phyloP scores from a whole-genome alignment of 371 early-diverging fungal genomes.

The Mortierella sp. region DNA sequence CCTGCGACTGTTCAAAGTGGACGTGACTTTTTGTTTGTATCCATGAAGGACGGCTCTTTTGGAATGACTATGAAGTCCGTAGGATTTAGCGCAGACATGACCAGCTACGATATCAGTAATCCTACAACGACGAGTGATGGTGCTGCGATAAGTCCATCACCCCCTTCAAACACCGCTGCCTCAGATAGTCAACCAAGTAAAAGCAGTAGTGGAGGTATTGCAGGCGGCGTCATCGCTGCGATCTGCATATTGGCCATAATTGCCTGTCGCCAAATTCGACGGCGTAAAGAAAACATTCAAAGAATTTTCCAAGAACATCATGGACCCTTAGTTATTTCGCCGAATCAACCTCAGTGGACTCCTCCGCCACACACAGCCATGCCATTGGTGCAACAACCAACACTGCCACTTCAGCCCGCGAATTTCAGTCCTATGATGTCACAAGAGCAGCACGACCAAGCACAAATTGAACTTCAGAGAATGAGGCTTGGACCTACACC shows the following conservation, averaged over 20 bases:
- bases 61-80: background rate
- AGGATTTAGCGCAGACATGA: slow-evolving; percentile 4
- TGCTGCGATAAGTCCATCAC: background rate
- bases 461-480: slow-evolving; percentile 29
- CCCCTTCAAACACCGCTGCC: background rate
- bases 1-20: background rate
- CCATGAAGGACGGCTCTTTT: background rate
- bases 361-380: background rate
- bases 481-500: slow-evolving; percentile 15
- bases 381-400: background rate
- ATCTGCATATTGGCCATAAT: background rate
- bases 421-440: background rate
- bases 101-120: slow-evolving; percentile 1
- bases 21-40: slow-evolving; percentile 1
- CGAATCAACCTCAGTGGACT: background rate
- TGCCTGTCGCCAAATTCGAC: slow-evolving; percentile 7
- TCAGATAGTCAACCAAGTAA: background rate
- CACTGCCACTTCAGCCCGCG: background rate
- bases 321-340: background rate
- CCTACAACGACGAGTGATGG: background rate
- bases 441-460: slow-evolving; percentile 24
- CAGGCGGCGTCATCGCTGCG: background rate
- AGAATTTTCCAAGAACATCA: slow-evolving; percentile 12
- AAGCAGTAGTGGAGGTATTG: slow-evolving; percentile 1
- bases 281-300: slow-evolving; percentile 12